These are phyloP conservation scores for Aspergillus clavatus DNA, from an alignment of 2,329 filamentous ascomycete genomes.

Conservation along the genomic window DNA sequence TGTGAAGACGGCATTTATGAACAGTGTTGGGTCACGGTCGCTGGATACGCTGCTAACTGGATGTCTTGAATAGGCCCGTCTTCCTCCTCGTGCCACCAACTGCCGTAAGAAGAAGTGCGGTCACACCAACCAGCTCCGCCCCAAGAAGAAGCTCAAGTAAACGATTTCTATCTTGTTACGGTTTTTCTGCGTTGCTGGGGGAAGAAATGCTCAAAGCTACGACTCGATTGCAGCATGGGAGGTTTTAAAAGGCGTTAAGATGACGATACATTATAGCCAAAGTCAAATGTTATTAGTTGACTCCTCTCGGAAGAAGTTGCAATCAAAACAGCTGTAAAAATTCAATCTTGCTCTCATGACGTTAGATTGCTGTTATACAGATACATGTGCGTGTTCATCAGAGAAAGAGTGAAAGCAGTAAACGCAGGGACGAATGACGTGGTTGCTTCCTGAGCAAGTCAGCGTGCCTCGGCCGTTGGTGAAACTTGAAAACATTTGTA, in stretches of 20 bases:
- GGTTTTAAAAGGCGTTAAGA: slow-evolving; percentile 37
- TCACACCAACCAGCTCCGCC: slow-evolving; percentile 99
- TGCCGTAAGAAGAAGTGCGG: slow-evolving; percentile 99
- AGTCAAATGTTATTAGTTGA: slow-evolving; percentile 34
- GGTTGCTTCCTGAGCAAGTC: slow-evolving; percentile 21
- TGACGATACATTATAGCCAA: slow-evolving; percentile 36
- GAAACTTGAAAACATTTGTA: neutral
- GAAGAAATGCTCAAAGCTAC: slow-evolving; percentile 26
- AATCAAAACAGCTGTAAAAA: slow-evolving; percentile 37
- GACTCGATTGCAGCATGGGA: slow-evolving; percentile 34
- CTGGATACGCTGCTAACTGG: neutral
- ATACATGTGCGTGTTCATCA: slow-evolving; percentile 5
- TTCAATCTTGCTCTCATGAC: slow-evolving; percentile 17
- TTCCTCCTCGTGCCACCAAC: slow-evolving; percentile 98
- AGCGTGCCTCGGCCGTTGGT: too few relatives aligned
- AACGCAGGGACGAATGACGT: neutral
- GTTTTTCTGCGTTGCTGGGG: slow-evolving; percentile 45
- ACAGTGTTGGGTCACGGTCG: slow-evolving; percentile 1
- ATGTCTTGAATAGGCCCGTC: slow-evolving; percentile 56
- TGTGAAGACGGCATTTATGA: too few relatives aligned
- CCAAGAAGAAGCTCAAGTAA: slow-evolving; percentile 99
- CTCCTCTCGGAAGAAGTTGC: slow-evolving; percentile 33
- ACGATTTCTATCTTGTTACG: slow-evolving; percentile 35
- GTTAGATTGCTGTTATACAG: slow-evolving; percentile 9
- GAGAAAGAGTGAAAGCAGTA: neutral